Percentiles rank a stretch among this genome's conserved stretches.
Conservation (phyloP, 371 early-diverging fungal species). For the Syncephalastrum contaminatum region DNA sequence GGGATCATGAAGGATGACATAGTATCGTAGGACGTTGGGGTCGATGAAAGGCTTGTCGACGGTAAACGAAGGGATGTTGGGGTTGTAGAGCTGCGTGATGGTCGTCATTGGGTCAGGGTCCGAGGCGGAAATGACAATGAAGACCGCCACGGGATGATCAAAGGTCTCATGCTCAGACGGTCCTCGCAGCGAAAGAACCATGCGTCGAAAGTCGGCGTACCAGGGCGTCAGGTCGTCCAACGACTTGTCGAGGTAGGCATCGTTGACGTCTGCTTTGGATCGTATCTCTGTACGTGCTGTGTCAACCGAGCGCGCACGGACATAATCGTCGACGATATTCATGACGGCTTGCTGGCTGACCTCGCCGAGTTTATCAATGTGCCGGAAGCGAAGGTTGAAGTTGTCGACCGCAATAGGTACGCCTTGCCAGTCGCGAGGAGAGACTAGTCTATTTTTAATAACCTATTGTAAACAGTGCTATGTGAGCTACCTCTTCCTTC, state of each 20-base stretch:
- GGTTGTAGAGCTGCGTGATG: constrained; percentile 60
- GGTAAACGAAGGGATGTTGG: constrained; percentile 53
- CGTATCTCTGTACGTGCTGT: too few relatives aligned
- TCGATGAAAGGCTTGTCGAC: constrained; percentile 69
- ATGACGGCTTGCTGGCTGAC: constrained; percentile 56
- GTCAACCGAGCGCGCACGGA: constrained; percentile 23
- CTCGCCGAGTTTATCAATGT: constrained; percentile 58
- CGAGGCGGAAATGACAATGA: constrained; percentile 77
- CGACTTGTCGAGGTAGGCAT: constrained; percentile 42
- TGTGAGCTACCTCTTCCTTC: constrained; percentile 63
- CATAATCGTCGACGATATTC: constrained; percentile 55
- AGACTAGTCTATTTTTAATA: constrained; percentile 41
- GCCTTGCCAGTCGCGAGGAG: constrained; percentile 69
- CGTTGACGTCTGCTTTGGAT: constrained; percentile 37
- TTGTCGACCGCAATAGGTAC: constrained; percentile 62
- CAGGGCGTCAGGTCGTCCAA: constrained; percentile 76
- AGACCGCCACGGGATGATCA: constrained; percentile 86
- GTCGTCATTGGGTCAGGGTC: constrained; percentile 77
- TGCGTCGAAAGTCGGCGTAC: constrained; percentile 77
- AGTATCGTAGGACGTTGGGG: constrained; percentile 65
- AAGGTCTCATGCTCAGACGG: constrained; percentile 91
- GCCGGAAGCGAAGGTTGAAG: constrained; percentile 70
- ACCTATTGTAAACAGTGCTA: background rate
- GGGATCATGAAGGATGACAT: constrained; percentile 76
- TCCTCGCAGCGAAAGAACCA: constrained; percentile 64